Evolutionary conservation across 305 asterid species (phyloP).

Genomic region (Rubia occidens): DNA sequence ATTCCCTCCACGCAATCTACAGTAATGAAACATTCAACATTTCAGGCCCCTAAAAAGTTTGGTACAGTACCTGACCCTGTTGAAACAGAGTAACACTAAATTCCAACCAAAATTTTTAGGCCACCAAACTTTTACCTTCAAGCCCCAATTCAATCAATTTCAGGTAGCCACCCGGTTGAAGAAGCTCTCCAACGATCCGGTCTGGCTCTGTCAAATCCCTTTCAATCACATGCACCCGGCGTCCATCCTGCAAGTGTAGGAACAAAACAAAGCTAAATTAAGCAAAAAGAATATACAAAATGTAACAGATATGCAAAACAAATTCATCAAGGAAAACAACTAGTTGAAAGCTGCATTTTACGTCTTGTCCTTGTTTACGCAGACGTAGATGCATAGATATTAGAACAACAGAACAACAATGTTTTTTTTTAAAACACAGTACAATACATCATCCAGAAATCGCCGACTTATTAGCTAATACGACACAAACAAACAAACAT

Average conservation of each 20-base stretch:
- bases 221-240: conserved; percentile 66
- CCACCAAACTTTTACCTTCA: conserved; percentile 42
- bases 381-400: background rate
- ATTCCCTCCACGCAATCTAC: conserved; percentile 73
- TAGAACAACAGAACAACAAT: background rate
- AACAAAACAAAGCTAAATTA: no score
- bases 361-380: background rate
- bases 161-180: conserved; percentile 90
- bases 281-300: no score
- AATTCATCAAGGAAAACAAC: background rate
- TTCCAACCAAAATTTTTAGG: background rate
- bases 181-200: conserved; percentile 82
- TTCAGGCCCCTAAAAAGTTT: background rate
- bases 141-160: conserved; percentile 73
- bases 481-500: background rate
- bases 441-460: background rate
- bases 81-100: background rate
- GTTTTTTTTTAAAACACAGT: background rate
- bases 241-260: conserved; percentile 49
- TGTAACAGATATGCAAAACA: background rate
- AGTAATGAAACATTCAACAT: conserved; percentile 2
- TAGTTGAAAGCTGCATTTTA: background rate
- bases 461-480: conserved; percentile 1
- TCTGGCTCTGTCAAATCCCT: conserved; percentile 79
- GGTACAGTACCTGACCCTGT: background rate